Evolutionary conservation across 2,329 filamentous ascomycete species (phyloP), one percentile per base, ranked within the genome.

Genomic region (Xenosphaeropsis pyriputrescens): DNA sequence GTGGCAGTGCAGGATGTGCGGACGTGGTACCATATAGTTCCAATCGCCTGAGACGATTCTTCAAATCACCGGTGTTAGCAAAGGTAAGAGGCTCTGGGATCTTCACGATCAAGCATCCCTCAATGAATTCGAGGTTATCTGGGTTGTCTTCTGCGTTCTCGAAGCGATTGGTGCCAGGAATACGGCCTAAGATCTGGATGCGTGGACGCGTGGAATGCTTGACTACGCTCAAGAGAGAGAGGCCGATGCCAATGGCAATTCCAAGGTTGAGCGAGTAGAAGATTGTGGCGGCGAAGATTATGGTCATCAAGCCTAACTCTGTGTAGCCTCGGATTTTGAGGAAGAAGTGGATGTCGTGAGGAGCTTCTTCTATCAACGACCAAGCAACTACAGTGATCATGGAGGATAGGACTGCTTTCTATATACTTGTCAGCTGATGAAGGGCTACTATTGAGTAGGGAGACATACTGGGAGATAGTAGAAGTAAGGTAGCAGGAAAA

Each of bases 71-170:
- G 0, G 91, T 96, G 56, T 98, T 98, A 52, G 89, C 89, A 56
- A 98, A 98, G 0, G 89, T 96, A 36, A 98, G 65, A 0, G 91
- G 91, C 54, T 98, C 91, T 0, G 91, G 89, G 39, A 98, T 96
- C 65, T 96, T 96, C 50, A 96, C 85, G 42, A 98, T 94, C 8
- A 98, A 65, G 43, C 84, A 93, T 13, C 89, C 85, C 46, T 95
- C 88, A 38, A 95, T 72, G 50, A 93, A 88, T 55, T 96, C 89
- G 3, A 96, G 67, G 18, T 71, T 68, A 33, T 80, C 75, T 0
- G 79, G 72, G 39, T 82, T 72, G 1, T 79, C 63, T 50, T 79
- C 88, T 1, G 88, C 86, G 50, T 93, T 93, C 45, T 89, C 84
- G 51, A 93, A 95, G 5, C 75, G 75, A 45, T 81, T 73, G 0